Base-by-base conservation (phyloP, 1,284 basidiomycete genomes). In the Mycena sp. region DNA sequence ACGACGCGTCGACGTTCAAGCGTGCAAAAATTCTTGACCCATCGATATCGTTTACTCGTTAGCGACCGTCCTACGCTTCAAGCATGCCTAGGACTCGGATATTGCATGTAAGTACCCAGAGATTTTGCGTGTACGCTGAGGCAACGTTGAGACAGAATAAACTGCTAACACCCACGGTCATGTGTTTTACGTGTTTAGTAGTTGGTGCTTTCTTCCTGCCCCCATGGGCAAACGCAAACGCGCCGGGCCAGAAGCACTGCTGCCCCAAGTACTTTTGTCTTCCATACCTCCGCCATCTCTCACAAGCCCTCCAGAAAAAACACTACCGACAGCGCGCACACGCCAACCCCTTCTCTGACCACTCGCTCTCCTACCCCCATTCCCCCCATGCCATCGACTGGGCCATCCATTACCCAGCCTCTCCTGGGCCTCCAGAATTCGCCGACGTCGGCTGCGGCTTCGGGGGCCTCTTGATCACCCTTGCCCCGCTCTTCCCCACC, bases 391-490 rank as follows among this genome's bases (percentile, higher is more conserved):
- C 83, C 58, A 91, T 98, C 80, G 90, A 98, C 78, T 98, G 96
- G 96, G 79, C 83, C 11, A 77, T 80, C 17, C 94, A 98, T 77
- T 99, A 91, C 77, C 97, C 97, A 3, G 83, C 86, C 37, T 92
- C 89, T 75, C 77, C 82, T 21, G 78, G 80, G 23, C 79, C 81
- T 14, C 96, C 98, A 37, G 95, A 97, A 78, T 98, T 97, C 74
- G 97, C 95, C 3, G 98, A 99, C 78, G 89, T 99, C 23, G 98
- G 98, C 0, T 99, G 98, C 76, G 98, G 98, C 40, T 99, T 99
- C 73, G 98, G 98, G 17, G 98, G 98, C 7, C 85, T 99, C 43
- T 81, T 98, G 62, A 93, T 98, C 72, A 83, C 93, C 9, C 87
- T 99, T 25, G 95, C 96, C 0, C 95, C 96, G 6, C 80, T 95